Conservation (phyloP, 1,284 basidiomycete genomes). For the Coniophora puteana region DNA sequence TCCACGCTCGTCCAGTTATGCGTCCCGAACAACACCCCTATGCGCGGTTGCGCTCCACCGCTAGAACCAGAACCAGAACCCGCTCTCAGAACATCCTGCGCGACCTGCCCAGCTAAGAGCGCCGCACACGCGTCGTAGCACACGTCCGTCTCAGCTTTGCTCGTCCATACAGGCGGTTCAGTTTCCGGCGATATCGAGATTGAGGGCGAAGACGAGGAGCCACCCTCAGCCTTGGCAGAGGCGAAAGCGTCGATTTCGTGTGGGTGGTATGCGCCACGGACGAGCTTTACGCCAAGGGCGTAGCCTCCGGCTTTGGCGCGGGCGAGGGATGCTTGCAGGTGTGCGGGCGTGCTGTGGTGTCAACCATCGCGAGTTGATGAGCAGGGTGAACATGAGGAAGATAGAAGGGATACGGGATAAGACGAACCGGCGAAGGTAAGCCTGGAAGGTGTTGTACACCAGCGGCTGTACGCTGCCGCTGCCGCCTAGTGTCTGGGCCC, state of each 20-base stretch:
- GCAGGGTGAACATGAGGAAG: constrained; percentile 3
- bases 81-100: constrained; percentile 19
- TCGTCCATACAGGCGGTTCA: constrained; percentile 63
- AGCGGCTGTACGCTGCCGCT: constrained; percentile 50
- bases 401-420: constrained; percentile 1
- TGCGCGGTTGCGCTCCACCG: constrained; percentile 28
- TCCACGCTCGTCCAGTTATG: constrained; percentile 76
- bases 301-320: constrained; percentile 72
- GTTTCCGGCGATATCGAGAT: constrained; percentile 52
- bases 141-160: constrained; percentile 75
- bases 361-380: constrained; percentile 4
- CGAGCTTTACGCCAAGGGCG: constrained; percentile 89
- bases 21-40: constrained; percentile 82
- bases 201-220: constrained; percentile 10
- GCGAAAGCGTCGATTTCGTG: constrained; percentile 60
- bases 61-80: too few relatives aligned
- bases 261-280: constrained; percentile 90
- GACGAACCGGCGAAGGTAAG: constrained; percentile 70
- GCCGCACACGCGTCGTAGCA: constrained; percentile 74
- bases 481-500: background rate
- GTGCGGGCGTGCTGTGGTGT: constrained; percentile 53
- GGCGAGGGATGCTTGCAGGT: constrained; percentile 64
- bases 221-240: constrained; percentile 18
- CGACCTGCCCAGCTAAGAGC: constrained; percentile 58
- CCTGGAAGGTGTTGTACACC: constrained; percentile 81